Base-by-base conservation (phyloP, 2,329 filamentous ascomycete species). In the Aureobasidium sp. region DNA sequence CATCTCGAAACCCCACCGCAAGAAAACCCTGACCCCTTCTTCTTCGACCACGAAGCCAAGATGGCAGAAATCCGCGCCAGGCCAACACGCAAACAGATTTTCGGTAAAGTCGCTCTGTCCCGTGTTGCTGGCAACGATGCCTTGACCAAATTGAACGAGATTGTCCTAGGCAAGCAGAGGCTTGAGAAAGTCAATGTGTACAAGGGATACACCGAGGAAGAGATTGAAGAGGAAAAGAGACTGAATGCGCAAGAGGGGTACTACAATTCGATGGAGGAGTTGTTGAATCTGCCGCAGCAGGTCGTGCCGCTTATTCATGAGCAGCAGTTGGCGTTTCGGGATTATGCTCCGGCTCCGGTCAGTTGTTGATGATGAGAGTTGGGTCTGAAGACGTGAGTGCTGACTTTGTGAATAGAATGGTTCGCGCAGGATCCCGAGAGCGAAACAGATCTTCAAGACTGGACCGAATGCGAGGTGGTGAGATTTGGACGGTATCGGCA, bases 1-100 rank as follows among this genome's bases (percentile, higher is more conserved):
- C 27, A 45, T 3, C 23, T 57, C 11, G 4, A 57, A 35, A 2
- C 10, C 42, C 15, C n/a, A 27, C 23, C 19, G 25, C 10, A 42
- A 4, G 8, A 17, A 17, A 10, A 46, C 13, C 23, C 37, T 19
- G 17, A 45, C 37, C 17, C 43, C 17, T 13, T 38, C 23, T 23
- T 15, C 29, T 25, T 35, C 27, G n/a, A 46, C 17, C 25, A 27
- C 43, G 40, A 53, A 54, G 19, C 40, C 19, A 31, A 51, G n/a
- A 45, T 38, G 49, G 37, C 43, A 25, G 84, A 82, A 73, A 81
- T 72, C 61, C 63, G 62, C 29, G 57, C 61, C 15, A 68, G 75
- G 1, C 72, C 72, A 3, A 70, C 68, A 1, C 68, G 73, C 35
- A 77, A 77, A 61, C 63, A 68, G 29, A 59, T 67, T 25, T 68